Percentiles rank a stretch among this genome's conserved stretches.
Evolutionary conservation across 768 basidiomycete genomes (phyloP).

Genomic region (Filobasidium floriforme): DNA sequence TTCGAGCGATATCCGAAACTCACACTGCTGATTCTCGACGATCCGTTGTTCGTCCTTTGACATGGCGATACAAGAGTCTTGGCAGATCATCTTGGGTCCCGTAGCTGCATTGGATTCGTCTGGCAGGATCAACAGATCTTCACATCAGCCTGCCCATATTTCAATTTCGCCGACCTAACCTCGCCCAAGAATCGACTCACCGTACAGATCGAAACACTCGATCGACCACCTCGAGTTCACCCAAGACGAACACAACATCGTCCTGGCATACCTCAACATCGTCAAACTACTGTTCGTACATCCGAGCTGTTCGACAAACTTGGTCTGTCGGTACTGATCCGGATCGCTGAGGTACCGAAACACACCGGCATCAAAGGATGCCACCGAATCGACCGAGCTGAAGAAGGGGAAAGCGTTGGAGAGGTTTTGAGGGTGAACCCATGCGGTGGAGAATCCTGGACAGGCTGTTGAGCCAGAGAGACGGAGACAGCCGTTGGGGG

Average conservation of each 20-base stretch:
- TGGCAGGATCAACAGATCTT: not conserved
- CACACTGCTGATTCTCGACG: slow-evolving; percentile 23
- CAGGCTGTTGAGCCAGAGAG: slow-evolving; percentile 15
- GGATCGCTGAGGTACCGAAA: slow-evolving; percentile 38
- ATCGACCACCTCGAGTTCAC: slow-evolving; percentile 38
- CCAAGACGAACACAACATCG: slow-evolving; percentile 42
- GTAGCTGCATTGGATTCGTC: slow-evolving; percentile 3
- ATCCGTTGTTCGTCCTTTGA: slow-evolving; percentile 32
- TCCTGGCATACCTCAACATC: slow-evolving; percentile 37
- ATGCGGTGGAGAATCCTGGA: slow-evolving; percentile 31
- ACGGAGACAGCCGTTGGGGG: slow-evolving; percentile 9
- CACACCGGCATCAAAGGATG: slow-evolving; percentile 38
- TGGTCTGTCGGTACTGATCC: slow-evolving; percentile 34
- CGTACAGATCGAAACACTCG: slow-evolving; percentile 33
- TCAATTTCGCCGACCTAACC: too few relatives aligned
- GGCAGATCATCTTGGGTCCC: slow-evolving; percentile 42
- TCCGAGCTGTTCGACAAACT: slow-evolving; percentile 40
- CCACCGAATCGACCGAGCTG: slow-evolving; percentile 30
- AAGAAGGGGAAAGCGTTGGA: slow-evolving; percentile 42
- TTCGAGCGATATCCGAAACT: not conserved
- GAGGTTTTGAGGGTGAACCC: slow-evolving; percentile 36
- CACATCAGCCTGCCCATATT: too few relatives aligned
- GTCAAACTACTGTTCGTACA: slow-evolving; percentile 31
- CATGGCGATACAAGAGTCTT: slow-evolving; percentile 39
- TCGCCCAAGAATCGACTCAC: slow-evolving; percentile 22